Conservation (phyloP, 2,329 filamentous ascomycete genomes). For the Aspergillus fumigatiaffinis region DNA sequence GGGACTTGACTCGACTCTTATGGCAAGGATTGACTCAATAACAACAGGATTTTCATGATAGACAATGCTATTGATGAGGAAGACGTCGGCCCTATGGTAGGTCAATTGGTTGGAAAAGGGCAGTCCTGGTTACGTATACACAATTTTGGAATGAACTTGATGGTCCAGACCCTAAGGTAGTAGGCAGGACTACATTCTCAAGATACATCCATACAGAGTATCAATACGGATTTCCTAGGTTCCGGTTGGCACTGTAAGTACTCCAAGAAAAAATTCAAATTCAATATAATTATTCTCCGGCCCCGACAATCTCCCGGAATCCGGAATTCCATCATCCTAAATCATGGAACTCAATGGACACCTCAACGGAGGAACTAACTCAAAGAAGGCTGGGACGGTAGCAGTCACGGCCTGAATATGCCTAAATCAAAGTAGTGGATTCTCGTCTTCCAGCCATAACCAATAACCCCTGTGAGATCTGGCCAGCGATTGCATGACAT, state of each 20-base stretch:
- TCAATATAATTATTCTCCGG: background rate
- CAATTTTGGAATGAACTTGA: background rate
- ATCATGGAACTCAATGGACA: background rate
- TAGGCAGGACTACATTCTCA: background rate
- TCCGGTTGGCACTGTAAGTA: too few species aligned
- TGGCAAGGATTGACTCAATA: background rate
- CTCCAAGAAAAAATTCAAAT: too few species aligned
- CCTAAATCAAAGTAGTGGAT: background rate
- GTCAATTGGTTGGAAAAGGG: background rate
- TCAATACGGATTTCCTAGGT: too few species aligned
- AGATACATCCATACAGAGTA: too few species aligned
- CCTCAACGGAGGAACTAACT: background rate
- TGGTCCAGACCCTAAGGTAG: background rate
- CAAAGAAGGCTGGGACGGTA: background rate
- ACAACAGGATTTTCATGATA: background rate
- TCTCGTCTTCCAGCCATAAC: background rate
- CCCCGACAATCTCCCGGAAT: background rate
- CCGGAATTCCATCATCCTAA: background rate
- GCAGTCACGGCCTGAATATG: background rate
- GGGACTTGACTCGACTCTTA: background rate
- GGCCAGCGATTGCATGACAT: background rate
- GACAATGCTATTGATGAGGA: background rate
- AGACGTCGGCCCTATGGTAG: background rate
- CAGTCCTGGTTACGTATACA: background rate
- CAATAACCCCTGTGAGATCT: background rate